Percentiles rank a stretch among this genome's conserved stretches.
phyloP scores from a whole-genome alignment of 345 rosid genomes.

The Arabis alpina region DNA sequence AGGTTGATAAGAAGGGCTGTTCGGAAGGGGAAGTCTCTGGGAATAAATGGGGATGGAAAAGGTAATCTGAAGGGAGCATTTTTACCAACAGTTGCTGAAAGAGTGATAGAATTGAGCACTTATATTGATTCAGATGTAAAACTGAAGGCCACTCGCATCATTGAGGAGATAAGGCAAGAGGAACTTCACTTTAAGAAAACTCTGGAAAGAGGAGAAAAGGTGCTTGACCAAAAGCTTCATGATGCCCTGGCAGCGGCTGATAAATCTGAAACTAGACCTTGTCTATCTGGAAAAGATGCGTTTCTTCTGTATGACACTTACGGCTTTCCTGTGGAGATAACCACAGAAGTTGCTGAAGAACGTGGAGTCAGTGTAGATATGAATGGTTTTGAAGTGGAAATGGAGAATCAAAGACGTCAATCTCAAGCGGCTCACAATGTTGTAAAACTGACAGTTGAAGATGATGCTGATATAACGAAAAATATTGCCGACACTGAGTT shows the following conservation, averaged over 20 bases:
- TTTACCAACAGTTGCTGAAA: slow-evolving; percentile 75
- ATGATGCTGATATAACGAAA: slow-evolving; percentile 56
- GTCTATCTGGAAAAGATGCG: slow-evolving; percentile 78
- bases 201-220: slow-evolving; percentile 87
- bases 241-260: slow-evolving; percentile 55
- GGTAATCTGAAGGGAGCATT: slow-evolving; percentile 70
- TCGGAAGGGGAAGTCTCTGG: slow-evolving; percentile 83
- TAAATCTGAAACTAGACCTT: slow-evolving; percentile 52
- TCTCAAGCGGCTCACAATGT: slow-evolving; percentile 91
- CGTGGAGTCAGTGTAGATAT: slow-evolving; percentile 67
- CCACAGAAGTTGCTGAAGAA: slow-evolving; percentile 81
- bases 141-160: slow-evolving; percentile 57
- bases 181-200: slow-evolving; percentile 90
- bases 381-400: slow-evolving; percentile 72
- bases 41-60: slow-evolving; percentile 64
- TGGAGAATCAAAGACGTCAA: slow-evolving; percentile 89
- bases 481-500: slow-evolving; percentile 73
- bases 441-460: slow-evolving; percentile 74
- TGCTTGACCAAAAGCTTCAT: slow-evolving; percentile 73
- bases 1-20: slow-evolving; percentile 92
- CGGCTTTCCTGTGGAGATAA: slow-evolving; percentile 95
- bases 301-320: slow-evolving; percentile 83
- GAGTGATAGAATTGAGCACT: slow-evolving; percentile 75
- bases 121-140: slow-evolving; percentile 73
- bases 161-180: slow-evolving; percentile 84